A percentile compares a stretch with the other conserved stretches of the same genome.
Evolutionary conservation across 495 filamentous ascomycete species (phyloP).

Genomic region (Parathielavia hyrcaniae): DNA sequence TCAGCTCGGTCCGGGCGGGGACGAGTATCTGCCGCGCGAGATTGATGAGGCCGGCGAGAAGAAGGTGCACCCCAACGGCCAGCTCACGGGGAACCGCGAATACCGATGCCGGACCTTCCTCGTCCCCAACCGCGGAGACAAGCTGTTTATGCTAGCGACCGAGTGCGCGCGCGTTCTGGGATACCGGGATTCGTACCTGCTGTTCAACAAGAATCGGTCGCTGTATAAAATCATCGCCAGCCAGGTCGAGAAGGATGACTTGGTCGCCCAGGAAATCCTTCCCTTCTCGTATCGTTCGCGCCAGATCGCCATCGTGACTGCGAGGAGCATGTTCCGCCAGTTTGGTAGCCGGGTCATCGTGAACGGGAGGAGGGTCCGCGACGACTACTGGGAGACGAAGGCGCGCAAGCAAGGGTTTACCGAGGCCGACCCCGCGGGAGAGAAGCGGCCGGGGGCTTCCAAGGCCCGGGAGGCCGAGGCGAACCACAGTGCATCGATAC

Average conservation of each 20-base stretch:
- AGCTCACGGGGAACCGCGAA: constrained; percentile 72
- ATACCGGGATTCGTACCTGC: constrained; percentile 92
- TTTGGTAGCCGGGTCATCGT: constrained; percentile 95
- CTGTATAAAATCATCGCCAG: constrained; percentile 97
- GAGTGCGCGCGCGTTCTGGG: constrained; percentile 93
- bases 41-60: constrained; percentile 88
- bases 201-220: constrained; percentile 99
- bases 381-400: constrained; percentile 98
- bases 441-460: constrained; percentile 88
- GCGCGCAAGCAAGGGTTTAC: constrained; percentile 97
- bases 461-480: constrained; percentile 75
- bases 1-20: constrained; percentile 82
- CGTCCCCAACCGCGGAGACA: constrained; percentile 82
- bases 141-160: constrained; percentile 97
- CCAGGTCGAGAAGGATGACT: constrained; percentile 91
- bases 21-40: constrained; percentile 94
- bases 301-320: constrained; percentile 97
- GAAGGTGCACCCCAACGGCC: constrained; percentile 80
- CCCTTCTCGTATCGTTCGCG: constrained; percentile 97
- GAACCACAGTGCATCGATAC: constrained; percentile 40
- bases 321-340: constrained; percentile 98
- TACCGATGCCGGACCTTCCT: constrained; percentile 92
- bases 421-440: constrained; percentile 90
- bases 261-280: constrained; percentile 89
- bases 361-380: constrained; percentile 81